Base-by-base conservation (phyloP, 176 grass and related monocot genomes). In the Eleusine coracana region DNA sequence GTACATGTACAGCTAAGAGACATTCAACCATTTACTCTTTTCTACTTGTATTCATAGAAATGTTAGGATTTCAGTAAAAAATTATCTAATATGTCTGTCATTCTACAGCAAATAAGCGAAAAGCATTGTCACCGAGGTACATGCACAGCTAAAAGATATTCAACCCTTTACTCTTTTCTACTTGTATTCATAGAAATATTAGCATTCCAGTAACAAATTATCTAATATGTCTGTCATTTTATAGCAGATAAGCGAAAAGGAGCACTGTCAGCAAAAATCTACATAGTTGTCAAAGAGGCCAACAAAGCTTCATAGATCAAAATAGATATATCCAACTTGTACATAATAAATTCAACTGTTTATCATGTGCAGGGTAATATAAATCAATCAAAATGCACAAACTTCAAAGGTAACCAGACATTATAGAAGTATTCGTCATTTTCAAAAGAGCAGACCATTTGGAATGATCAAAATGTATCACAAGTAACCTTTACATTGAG, bases 251-350 rank as follows among this genome's bases (percentile, higher is more conserved):
- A 78, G 16, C 23, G 16, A 63, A 63, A 29, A 40, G 37, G 29
- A 42, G 21, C 37, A 18, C 7, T 78, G 1, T 48, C 7, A 64
- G 2, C 23, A 17, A 64, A 20, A 15, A 78, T 9, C 7, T 46
- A 64, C 29, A 49, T 44, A 63, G 56, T 63, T 63, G 23, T 14
- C 25, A 48, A 46, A 18, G n/a, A 44, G 38, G 27, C 11, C 17
- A 62, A 20, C 60, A 50, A 74, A 74, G 28, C 69, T 51, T 74
- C 41, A 38, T 73, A 31, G 41, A 23, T 36, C 41, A 73, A 82
- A 59, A 82, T 6, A 46, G 55, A 66, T 45, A 52, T 66, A 50
- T 8, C 73, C 25, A 34, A 45, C 6, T 45, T 73, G 55, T 58
- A 76, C 9, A 4, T 40, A 55, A 84, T 17, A 68, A 16, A 59